phyloP scores from a whole-genome alignment of 768 basidiomycete genomes.

The Mycena rebaudengoi region DNA sequence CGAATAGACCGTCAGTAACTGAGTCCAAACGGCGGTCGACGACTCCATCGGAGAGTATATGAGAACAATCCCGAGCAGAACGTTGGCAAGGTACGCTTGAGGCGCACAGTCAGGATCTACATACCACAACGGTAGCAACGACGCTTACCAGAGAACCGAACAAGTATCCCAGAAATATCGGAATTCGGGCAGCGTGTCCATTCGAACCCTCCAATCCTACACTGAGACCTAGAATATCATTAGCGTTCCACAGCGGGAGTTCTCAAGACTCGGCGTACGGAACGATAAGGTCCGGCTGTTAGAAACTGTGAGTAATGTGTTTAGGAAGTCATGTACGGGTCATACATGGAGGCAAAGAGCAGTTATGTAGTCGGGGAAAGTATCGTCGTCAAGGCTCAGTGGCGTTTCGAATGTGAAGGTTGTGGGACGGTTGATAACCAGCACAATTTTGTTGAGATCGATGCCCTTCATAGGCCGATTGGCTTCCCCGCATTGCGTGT shows the following conservation, averaged over 20 bases:
- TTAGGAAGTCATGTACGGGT: not conserved
- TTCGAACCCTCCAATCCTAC: not conserved
- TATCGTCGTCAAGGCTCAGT: not conserved
- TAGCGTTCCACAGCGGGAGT: too few species aligned
- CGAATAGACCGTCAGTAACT: slow-evolving; percentile 15
- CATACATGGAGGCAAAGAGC: not conserved
- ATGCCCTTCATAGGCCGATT: not conserved
- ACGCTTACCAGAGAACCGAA: not conserved
- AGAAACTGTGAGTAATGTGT: not conserved
- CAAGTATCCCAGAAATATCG: slow-evolving; percentile 1
- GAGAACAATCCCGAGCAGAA: slow-evolving; percentile 8
- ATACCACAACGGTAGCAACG: not conserved
- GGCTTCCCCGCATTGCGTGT: not conserved
- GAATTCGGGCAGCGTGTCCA: slow-evolving; percentile 5
- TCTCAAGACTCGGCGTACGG: too few species aligned
- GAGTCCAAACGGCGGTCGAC: slow-evolving; percentile 6
- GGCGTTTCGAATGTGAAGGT: not conserved
- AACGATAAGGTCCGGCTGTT: not conserved
- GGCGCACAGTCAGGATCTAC: not conserved
- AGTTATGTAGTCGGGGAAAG: not conserved
- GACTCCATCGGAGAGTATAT: slow-evolving; percentile 10
- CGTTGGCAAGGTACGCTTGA: slow-evolving; percentile 7
- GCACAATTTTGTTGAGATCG: not conserved
- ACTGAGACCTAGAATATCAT: not conserved
- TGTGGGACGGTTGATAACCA: not conserved